Evolutionary conservation across 352 stramenopile species (phyloP).

Genomic region (Globisporangium middletonii): DNA sequence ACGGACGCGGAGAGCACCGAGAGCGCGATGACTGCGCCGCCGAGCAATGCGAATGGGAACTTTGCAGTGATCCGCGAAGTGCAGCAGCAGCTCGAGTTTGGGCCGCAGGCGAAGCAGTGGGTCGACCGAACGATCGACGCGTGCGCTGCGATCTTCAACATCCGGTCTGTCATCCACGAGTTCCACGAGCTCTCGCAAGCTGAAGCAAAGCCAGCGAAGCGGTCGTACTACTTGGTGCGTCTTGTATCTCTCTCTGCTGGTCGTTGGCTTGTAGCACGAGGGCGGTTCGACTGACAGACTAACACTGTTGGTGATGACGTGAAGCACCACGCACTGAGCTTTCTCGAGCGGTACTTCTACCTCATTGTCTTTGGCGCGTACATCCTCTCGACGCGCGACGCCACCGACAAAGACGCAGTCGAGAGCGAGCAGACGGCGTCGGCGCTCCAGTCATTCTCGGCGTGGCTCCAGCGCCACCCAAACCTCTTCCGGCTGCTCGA

Average conservation of each 20-base stretch:
- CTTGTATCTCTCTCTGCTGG: background rate
- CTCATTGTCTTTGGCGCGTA: constrained; percentile 86
- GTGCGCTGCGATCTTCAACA: constrained; percentile 67
- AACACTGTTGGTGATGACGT: background rate
- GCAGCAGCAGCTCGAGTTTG: constrained; percentile 41
- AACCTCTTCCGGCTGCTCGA: constrained; percentile 73
- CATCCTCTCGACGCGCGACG: constrained; percentile 32
- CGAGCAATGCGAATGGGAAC: constrained; percentile 29
- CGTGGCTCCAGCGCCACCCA: constrained; percentile 70
- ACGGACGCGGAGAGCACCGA: constrained; percentile 9
- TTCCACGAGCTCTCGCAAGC: constrained; percentile 69
- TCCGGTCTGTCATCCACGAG: constrained; percentile 74
- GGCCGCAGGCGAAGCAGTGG: constrained; percentile 59
- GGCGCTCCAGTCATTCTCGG: constrained; percentile 57
- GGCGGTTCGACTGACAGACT: background rate
- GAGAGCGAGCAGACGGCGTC: constrained; percentile 16
- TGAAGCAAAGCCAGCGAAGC: constrained; percentile 71
- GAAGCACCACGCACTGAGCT: constrained; percentile 79
- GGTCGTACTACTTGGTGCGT: constrained; percentile 71
- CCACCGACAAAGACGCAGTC: constrained; percentile 4
- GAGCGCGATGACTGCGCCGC: background rate
- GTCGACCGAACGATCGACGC: constrained; percentile 70
- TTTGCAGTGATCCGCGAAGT: constrained; percentile 71
- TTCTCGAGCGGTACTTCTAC: constrained; percentile 86
- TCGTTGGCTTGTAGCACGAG: background rate